These are phyloP conservation scores for bread wheat (Triticum aestivum) DNA, from an alignment of 176 grass and related monocot genomes.

Conservation along the genomic window DNA sequence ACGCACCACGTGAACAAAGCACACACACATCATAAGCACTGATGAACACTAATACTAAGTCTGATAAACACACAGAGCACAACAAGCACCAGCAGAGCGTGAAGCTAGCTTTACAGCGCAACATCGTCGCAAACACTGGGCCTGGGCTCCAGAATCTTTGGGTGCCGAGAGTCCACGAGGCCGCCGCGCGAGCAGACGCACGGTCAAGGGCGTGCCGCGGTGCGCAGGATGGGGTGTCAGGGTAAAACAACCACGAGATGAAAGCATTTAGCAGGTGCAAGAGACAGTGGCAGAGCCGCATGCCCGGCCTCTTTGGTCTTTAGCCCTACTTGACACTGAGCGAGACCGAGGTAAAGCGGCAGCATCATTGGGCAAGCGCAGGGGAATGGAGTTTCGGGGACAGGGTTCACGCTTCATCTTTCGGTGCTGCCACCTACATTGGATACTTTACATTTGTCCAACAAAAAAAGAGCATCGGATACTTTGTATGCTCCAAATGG, in stretches of 20 bases:
- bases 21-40: not conserved
- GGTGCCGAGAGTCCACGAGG: slow-evolving; percentile 17
- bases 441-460: too few relatives aligned
- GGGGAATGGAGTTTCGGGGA: not conserved
- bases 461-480: not conserved
- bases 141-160: slow-evolving; percentile 39
- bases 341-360: slow-evolving; percentile 2
- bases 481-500: not conserved
- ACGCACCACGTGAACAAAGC: not conserved
- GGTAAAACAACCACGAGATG: not conserved
- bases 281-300: not conserved
- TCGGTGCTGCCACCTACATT: not conserved
- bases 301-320: not conserved
- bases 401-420: not conserved
- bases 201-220: slow-evolving; percentile 12
- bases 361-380: slow-evolving; percentile 27
- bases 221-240: slow-evolving; percentile 5
- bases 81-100: not conserved
- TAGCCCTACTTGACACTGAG: not conserved
- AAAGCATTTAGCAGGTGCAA: slow-evolving; percentile 31
- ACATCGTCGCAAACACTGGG: not conserved
- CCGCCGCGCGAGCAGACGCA: not conserved
- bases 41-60: not conserved
- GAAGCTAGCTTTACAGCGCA: not conserved
- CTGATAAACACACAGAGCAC: not conserved